Percentiles rank a stretch among this genome's conserved stretches.
These are phyloP conservation scores for Bassia scoparia DNA, from an alignment of 148 eudicot genomes.

Conservation along the genomic window DNA sequence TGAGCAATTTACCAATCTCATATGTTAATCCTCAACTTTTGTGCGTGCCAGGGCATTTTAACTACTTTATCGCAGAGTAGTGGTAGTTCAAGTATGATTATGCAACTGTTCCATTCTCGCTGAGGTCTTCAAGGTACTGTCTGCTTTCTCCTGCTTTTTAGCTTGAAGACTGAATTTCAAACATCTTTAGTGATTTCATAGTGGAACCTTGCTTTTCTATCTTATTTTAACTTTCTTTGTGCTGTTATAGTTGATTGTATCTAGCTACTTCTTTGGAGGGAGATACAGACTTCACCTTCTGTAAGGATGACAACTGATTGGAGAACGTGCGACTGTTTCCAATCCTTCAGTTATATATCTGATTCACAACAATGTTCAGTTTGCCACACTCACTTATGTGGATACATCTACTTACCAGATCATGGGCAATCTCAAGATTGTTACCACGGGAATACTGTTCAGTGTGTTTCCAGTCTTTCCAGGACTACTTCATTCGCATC, in stretches of 20 bases:
- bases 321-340: slow-evolving; percentile 86
- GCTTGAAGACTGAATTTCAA: neutral
- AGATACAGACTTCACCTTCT: slow-evolving; percentile 49
- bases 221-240: slow-evolving; percentile 8
- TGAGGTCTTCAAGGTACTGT: slow-evolving; percentile 65
- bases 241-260: slow-evolving; percentile 44
- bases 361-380: slow-evolving; percentile 92
- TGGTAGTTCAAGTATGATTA: slow-evolving; percentile 74
- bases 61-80: slow-evolving; percentile 70
- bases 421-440: slow-evolving; percentile 94
- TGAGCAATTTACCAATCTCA: neutral
- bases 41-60: slow-evolving; percentile 62
- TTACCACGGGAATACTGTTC: slow-evolving; percentile 87
- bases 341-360: slow-evolving; percentile 88
- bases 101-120: slow-evolving; percentile 86
- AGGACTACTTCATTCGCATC: neutral
- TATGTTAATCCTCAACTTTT: slow-evolving; percentile 11
- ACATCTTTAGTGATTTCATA: neutral
- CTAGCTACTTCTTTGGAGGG: slow-evolving; percentile 85
- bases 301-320: slow-evolving; percentile 92
- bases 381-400: slow-evolving; percentile 91
- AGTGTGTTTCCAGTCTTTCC: slow-evolving; percentile 45
- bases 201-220: slow-evolving; percentile 6
- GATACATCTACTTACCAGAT: slow-evolving; percentile 97
- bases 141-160: neutral